A percentile compares a stretch with the other conserved stretches of the same genome.
These are phyloP conservation scores for Ballota nigra DNA, from an alignment of 257 asterid species.

Conservation along the genomic window DNA sequence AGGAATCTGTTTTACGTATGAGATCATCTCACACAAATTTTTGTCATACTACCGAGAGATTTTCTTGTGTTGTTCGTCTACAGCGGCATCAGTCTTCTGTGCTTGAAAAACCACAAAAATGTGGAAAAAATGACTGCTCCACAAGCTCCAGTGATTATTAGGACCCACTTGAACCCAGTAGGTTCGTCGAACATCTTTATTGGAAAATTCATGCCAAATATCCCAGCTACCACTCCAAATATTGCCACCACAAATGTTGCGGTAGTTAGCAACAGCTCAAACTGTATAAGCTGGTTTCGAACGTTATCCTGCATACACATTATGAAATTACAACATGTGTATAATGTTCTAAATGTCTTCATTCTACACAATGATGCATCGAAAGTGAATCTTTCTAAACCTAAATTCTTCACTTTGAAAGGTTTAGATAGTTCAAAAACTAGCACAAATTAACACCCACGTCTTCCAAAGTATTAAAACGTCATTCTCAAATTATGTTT, in stretches of 20 bases:
- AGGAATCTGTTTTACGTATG: too few species aligned
- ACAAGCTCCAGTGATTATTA: constrained; percentile 66
- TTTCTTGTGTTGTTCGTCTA: constrained; percentile 28
- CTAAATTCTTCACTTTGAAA: neutral
- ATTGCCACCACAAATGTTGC: constrained; percentile 94
- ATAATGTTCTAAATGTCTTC: too few species aligned
- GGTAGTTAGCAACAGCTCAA: constrained; percentile 86
- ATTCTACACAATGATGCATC: too few species aligned
- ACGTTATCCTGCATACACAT: constrained; percentile 78
- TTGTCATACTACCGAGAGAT: neutral
- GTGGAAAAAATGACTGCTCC: constrained; percentile 63
- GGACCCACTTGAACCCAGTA: constrained; percentile 86
- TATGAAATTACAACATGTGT: neutral
- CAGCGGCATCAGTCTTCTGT: constrained; percentile 90
- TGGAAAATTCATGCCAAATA: constrained; percentile 88
- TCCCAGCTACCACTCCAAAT: constrained; percentile 95
- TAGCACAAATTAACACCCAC: too few species aligned
- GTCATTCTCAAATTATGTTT: too few species aligned
- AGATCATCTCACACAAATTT: too few species aligned
- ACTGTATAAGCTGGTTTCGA: constrained; percentile 96
- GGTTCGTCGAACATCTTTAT: constrained; percentile 63
- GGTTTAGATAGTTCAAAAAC: too few species aligned
- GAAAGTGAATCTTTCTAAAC: neutral
- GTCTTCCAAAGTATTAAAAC: too few species aligned
- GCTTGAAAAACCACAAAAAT: constrained; percentile 79